Base-by-base conservation (phyloP, 1,139 yeast genomes). In the Entelexis paramagnoliae region DNA sequence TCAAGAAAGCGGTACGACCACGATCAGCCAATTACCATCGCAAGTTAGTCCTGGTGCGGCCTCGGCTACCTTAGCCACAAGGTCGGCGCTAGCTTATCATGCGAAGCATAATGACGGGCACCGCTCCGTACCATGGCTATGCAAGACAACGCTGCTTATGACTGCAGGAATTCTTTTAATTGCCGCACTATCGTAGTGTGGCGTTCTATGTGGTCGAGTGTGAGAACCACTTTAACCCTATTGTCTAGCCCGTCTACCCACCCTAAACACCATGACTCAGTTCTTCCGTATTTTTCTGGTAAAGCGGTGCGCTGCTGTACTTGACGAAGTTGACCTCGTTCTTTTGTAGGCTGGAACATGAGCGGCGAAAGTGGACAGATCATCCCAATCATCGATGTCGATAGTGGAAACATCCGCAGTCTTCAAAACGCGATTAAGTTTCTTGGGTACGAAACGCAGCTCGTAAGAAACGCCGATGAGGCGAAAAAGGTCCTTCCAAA, bases 361-460 rank as follows among this genome's bases (percentile, higher is more conserved):
- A 38, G 28, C 19, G 16, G 41, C 16, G 26, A 26, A 4, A 16
- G 9, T 16, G 17, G 16, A 1, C 55, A 52, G 58, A 51, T 67
- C 4, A 91, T 87, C 20, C 81, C 85, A 66, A 80, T 91, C 46
- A 82, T 91, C 51, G 97, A 93, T 64, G 93, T 89, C n/a, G 88
- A 87, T 64, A 85, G 95, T 65, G 98, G 98, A 4, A 91, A 91
- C 64, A 71, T 91, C 54, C 93, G 86, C 64, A 89, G 97, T 1
- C 73, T 91, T 52, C 77, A 81, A 52, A 91, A 91, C 68, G 96
- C 97, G 4, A 78, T 91, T 50, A 84, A 81, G 60, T 73, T 72
- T 55, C 71, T 87, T 29, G 96, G 96, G 4, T 84, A 80, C 64
- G 81, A 83, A 19, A 66, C 68, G 13, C 62, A 61, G 46, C 63